Evolutionary conservation across 495 filamentous ascomycete genomes (phyloP).

Genomic region (Xylaria acuta): DNA sequence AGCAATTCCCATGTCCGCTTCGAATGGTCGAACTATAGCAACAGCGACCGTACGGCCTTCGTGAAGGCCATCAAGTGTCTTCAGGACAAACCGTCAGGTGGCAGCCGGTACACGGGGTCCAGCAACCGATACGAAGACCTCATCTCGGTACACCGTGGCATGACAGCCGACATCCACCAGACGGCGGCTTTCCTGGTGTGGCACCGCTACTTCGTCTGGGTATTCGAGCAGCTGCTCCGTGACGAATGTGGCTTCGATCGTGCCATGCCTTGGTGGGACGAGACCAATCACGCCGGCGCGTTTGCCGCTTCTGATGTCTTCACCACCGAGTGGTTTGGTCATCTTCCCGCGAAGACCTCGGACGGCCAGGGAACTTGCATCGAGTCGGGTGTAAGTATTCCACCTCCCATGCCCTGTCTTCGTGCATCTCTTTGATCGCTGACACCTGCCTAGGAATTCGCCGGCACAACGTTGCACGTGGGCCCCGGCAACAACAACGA

Average conservation of each 20-base stretch:
- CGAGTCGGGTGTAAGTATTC: constrained; percentile 35
- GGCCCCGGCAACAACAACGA: constrained; percentile 40
- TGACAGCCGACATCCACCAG: constrained; percentile 46
- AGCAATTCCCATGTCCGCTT: constrained; percentile 38
- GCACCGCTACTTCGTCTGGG: constrained; percentile 48
- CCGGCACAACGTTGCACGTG: constrained; percentile 43
- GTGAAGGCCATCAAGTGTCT: constrained; percentile 45
- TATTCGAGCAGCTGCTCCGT: constrained; percentile 48
- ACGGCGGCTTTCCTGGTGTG: constrained; percentile 48
- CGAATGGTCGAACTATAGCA: constrained; percentile 44
- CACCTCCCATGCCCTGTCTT: no score
- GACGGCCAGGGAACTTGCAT: constrained; percentile 44
- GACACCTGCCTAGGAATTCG: constrained; percentile 40
- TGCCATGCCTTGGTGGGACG: constrained; percentile 52
- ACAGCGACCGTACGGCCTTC: constrained; percentile 37
- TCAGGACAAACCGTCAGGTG: constrained; percentile 41
- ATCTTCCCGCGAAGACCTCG: constrained; percentile 37
- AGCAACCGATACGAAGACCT: constrained; percentile 48
- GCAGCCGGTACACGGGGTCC: constrained; percentile 36
- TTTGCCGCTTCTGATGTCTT: constrained; percentile 45
- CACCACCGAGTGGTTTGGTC: constrained; percentile 37
- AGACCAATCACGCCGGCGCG: constrained; percentile 46
- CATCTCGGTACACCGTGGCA: constrained; percentile 47
- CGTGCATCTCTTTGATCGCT: background rate
- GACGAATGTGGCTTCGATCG: constrained; percentile 47